phyloP scores from a whole-genome alignment of 192 early-diverging fungal species.

The Linnemannia zychae region DNA sequence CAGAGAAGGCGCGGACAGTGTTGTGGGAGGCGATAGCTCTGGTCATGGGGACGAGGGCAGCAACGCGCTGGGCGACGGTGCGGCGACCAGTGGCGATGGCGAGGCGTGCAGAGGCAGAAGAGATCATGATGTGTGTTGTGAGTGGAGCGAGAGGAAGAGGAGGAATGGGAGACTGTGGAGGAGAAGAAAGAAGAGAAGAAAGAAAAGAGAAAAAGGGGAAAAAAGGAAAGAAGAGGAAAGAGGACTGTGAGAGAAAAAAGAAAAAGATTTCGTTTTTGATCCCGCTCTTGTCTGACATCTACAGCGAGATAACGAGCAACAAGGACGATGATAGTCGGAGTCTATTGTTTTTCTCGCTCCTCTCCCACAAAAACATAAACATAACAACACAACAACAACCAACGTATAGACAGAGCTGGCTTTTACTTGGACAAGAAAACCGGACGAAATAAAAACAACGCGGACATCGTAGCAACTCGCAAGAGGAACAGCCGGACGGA shows the following conservation, averaged over 20 bases:
- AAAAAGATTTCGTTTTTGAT: slow-evolving; percentile 26
- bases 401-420: not conserved
- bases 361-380: slow-evolving; percentile 9
- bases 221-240: slow-evolving; percentile 4
- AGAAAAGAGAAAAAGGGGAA: slow-evolving; percentile 1
- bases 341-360: slow-evolving; percentile 6
- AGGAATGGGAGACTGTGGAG: slow-evolving; percentile 5
- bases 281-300: not conserved
- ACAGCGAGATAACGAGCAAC: not conserved
- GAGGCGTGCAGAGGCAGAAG: slow-evolving; percentile 47
- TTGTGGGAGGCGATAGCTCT: slow-evolving; percentile 42
- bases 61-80: slow-evolving; percentile 40
- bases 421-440: no score
- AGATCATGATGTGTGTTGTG: slow-evolving; percentile 34
- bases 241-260: slow-evolving; percentile 40
- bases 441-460: not conserved
- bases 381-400: slow-evolving; percentile 2
- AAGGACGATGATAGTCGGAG: slow-evolving; percentile 5
- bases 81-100: slow-evolving; percentile 48
- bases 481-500: not conserved
- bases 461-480: not conserved
- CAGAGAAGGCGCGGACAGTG: slow-evolving; percentile 59
- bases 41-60: slow-evolving; percentile 44
- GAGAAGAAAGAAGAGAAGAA: not conserved
- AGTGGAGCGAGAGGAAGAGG: not conserved